Conservation (phyloP, 306 rosid species). For the Herpetospermum pedunculosum region DNA sequence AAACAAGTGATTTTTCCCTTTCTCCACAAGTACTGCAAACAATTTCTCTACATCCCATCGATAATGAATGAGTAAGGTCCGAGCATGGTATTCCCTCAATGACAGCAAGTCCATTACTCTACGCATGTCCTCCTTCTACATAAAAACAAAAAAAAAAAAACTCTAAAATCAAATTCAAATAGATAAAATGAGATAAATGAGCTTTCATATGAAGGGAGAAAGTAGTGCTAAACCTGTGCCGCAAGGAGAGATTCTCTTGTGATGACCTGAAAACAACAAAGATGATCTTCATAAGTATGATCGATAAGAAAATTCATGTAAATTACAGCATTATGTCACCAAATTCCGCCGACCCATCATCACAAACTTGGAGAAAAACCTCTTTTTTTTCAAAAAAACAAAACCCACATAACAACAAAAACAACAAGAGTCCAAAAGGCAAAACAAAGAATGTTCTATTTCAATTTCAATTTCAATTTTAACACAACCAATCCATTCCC, state of each 20-base stretch:
- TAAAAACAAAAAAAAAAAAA: constrained; percentile 1
- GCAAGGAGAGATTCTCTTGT: constrained; percentile 57
- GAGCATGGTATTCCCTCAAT: constrained; percentile 68
- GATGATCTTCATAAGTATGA: constrained; percentile 4
- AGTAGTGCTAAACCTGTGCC: constrained; percentile 52
- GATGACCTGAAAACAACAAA: constrained; percentile 46
- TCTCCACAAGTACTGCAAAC: constrained; percentile 58
- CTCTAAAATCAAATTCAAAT: constrained; percentile 12
- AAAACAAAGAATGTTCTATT: background rate
- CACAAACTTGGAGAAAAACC: background rate
- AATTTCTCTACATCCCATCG: constrained; percentile 85
- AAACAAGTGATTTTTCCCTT: constrained; percentile 41
- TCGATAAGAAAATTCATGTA: background rate
- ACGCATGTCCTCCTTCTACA: constrained; percentile 78
- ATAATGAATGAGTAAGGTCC: constrained; percentile 68
- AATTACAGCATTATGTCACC: background rate
- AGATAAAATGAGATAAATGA: background rate
- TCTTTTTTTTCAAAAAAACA: no score
- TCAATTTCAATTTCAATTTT: no score
- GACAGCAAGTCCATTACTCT: constrained; percentile 73
- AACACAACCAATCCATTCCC: background rate
- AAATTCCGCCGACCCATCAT: background rate
- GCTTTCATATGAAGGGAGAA: background rate
- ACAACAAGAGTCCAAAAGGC: background rate
- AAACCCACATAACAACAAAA: background rate